These are phyloP conservation scores for Monosporascus sp. DNA, from an alignment of 2,329 filamentous ascomycete species.

Conservation along the genomic window DNA sequence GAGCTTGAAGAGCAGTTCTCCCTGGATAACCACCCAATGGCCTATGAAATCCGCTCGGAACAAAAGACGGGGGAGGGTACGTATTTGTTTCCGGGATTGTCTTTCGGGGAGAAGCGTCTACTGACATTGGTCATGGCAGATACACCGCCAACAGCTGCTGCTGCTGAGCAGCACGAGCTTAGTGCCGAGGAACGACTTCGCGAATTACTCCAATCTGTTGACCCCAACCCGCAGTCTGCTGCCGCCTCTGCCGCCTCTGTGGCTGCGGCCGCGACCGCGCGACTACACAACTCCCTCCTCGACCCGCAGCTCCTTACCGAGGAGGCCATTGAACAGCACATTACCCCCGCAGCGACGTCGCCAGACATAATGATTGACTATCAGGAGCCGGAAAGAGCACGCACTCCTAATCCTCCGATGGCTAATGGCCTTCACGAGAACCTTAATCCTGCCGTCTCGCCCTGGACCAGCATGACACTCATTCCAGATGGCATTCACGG, in stretches of 20 bases:
- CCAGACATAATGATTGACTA: slow-evolving; percentile 26
- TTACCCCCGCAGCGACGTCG: slow-evolving; percentile 9
- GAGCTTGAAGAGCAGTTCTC: slow-evolving; percentile 56
- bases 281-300: slow-evolving; percentile 48
- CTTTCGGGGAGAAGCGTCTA: slow-evolving; percentile 6
- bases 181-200: slow-evolving; percentile 47
- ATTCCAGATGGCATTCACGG: slow-evolving; percentile 25
- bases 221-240: slow-evolving; percentile 24
- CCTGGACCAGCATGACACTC: slow-evolving; percentile 27
- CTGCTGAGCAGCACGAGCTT: slow-evolving; percentile 25
- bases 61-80: slow-evolving; percentile 32
- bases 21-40: slow-evolving; percentile 48
- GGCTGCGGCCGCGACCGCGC: slow-evolving; percentile 51
- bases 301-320: slow-evolving; percentile 40
- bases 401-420: not conserved
- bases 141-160: slow-evolving; percentile 5
- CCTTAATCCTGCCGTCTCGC: slow-evolving; percentile 9
- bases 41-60: slow-evolving; percentile 36
- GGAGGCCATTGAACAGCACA: slow-evolving; percentile 12
- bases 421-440: not conserved
- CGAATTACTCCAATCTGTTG: slow-evolving; percentile 33
- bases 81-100: slow-evolving; percentile 5
- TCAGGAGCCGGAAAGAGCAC: slow-evolving; percentile 13
- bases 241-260: slow-evolving; percentile 48
- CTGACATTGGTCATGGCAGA: slow-evolving; percentile 11